A percentile compares a stretch with the other conserved stretches of the same genome.
phyloP scores from a whole-genome alignment of 176 grass and related monocot species.

The Ampelocalamus luodianensis region DNA sequence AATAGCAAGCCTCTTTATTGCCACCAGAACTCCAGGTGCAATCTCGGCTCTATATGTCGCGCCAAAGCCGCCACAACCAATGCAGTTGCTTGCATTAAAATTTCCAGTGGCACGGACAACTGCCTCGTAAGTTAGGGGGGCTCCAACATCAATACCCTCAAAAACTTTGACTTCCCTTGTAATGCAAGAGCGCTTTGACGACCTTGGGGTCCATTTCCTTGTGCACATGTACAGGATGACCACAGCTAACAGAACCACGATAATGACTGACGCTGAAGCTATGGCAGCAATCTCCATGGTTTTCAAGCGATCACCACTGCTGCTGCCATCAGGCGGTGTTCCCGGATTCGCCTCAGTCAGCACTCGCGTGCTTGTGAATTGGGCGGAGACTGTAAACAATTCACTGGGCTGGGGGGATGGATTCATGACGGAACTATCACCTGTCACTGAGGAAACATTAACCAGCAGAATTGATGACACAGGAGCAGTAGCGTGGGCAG shows the following conservation, averaged over 20 bases:
- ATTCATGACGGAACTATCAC: slow-evolving; percentile 54
- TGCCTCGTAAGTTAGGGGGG: slow-evolving; percentile 63
- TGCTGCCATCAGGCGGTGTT: slow-evolving; percentile 25
- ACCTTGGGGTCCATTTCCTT: slow-evolving; percentile 48
- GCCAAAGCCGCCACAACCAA: slow-evolving; percentile 83
- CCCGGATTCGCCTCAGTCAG: slow-evolving; percentile 9
- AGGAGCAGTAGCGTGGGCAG: slow-evolving; percentile 19
- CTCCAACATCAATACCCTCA: slow-evolving; percentile 63
- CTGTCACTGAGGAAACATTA: slow-evolving; percentile 54
- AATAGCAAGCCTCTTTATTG: slow-evolving; percentile 84
- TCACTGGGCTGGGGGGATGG: slow-evolving; percentile 45
- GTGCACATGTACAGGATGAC: slow-evolving; percentile 62
- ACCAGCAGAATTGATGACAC: slow-evolving; percentile 38
- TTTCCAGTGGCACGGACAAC: slow-evolving; percentile 70
- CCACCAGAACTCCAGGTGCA: slow-evolving; percentile 79
- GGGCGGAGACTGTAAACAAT: slow-evolving; percentile 45
- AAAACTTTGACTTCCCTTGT: slow-evolving; percentile 75
- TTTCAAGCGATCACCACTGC: slow-evolving; percentile 44
- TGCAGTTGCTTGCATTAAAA: slow-evolving; percentile 90
- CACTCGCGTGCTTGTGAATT: neutral
- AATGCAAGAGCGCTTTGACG: slow-evolving; percentile 41
- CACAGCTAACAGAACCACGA: slow-evolving; percentile 52
- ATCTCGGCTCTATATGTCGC: slow-evolving; percentile 85
- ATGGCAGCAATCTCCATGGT: slow-evolving; percentile 64
- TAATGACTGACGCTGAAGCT: slow-evolving; percentile 56